Conservation (phyloP, 352 stramenopile species). For the Pythium guiyangense region DNA sequence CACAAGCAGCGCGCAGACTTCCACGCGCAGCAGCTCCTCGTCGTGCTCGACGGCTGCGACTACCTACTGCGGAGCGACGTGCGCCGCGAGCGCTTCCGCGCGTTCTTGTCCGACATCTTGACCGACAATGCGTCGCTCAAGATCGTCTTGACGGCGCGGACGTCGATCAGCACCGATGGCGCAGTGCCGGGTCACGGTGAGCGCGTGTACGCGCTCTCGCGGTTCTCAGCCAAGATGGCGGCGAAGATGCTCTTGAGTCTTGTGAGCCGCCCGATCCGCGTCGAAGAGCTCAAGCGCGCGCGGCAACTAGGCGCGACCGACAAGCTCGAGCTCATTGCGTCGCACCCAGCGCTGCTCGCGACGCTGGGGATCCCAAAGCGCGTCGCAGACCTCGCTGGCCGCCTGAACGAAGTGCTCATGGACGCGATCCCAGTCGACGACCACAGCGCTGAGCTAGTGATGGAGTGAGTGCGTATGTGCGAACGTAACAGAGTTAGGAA, state of each 20-base stretch:
- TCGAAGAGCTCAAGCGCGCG: conserved; percentile 59
- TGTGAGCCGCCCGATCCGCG: conserved; percentile 61
- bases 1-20: conserved; percentile 48
- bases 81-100: conserved; percentile 54
- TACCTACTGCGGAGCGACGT: conserved; percentile 45
- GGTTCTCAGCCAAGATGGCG: conserved; percentile 67
- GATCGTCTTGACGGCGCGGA: conserved; percentile 59
- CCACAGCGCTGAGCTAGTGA: conserved; percentile 7
- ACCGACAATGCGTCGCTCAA: conserved; percentile 72
- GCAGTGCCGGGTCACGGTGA: conserved; percentile 66
- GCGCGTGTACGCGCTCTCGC: conserved; percentile 57
- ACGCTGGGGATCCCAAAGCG: conserved; percentile 61
- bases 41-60: conserved; percentile 74
- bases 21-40: conserved; percentile 49
- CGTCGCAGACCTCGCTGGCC: conserved; percentile 65
- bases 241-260: conserved; percentile 75
- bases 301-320: conserved; percentile 25
- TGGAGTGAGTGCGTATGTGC: no score
- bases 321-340: conserved; percentile 71
- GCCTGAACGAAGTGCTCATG: conserved; percentile 64
- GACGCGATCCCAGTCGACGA: conserved; percentile 53
- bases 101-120: conserved; percentile 61
- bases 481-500: no score
- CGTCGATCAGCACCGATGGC: conserved; percentile 58
- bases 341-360: conserved; percentile 59